Base-by-base conservation (phyloP, 805 yeast species). In the Peterozyma toletana region DNA sequence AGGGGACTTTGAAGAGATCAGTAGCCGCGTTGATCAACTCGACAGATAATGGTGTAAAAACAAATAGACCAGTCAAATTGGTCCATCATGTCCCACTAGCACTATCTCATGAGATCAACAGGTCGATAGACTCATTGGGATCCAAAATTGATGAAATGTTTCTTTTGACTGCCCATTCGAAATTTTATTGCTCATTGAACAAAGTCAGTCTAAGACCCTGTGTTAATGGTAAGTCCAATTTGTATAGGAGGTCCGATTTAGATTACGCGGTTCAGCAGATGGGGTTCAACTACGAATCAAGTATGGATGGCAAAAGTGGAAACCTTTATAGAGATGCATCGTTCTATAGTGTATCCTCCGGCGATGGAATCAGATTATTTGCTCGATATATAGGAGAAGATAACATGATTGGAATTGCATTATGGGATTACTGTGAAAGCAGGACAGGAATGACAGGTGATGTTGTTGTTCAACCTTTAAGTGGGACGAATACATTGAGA, bases 321-420 rank as follows among this genome's bases (percentile, higher is more conserved):
- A 60, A 64, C n/a, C 44, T 48, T 6, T 58, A 49, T 7, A 42
- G 47, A 11, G 66, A 60, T 41, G 71, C 70, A 2, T 50, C 55
- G 3, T 54, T 45, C 31, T 67, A 54, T 42, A 52, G 59, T 30
- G 37, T 42, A n/a, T 30, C 43, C 3, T 49, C 51, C 1, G 68
- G 70, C 14, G 62, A 64, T 31, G 85, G 91, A 0, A 68, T 89
- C 37, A 70, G 79, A 41, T 77, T 78, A 45, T 88, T 89, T 59
- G 79, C 95, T 7, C 68, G 79, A 45, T 89, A 82, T 58, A 88
- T 88, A 55, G 96, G 96, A 5, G 96, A 88, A 58, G 96, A 88
- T 59, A 88, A 88, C 59, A 85, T 87, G 95, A 88, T 88, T 49
- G 95, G 86, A 5, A 87, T 86, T 40, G 86, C 88, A 1, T 57